Base-by-base conservation (phyloP, 306 rosid genomes). In the Herpetospermum pedunculosum region DNA sequence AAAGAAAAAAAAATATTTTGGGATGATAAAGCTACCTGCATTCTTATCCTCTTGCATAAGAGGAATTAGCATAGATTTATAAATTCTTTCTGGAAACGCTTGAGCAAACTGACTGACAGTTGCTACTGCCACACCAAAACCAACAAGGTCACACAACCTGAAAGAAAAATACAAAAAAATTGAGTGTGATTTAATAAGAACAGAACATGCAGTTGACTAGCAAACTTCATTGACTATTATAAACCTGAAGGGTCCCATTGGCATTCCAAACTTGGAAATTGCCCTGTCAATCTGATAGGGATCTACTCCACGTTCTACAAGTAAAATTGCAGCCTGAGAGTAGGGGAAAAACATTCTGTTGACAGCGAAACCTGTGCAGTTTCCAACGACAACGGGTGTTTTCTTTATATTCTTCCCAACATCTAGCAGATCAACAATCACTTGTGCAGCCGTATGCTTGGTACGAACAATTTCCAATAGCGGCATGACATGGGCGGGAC, bases 221-320 rank as follows among this genome's bases (percentile, higher is more conserved):
- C 48, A 74, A 77, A 38, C 41, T 53, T 32, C 19, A 64, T 76
- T 4, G 23, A 52, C 62, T 73, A 80, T 23, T 74, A 77, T 11
- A 73, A 78, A 94, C 99, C 99, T 94, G 86, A 94, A 94, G 54
- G 99, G 99, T 65, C 99, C 99, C 96, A 94, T 94, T 25, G 99
- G 97, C 97, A 94, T 92, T 63, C 89, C 92, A 34, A 87, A 87
- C 77, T 81, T 91, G 77, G 90, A 84, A 65, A 91, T 80, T 44
- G 75, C 92, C 70, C 57, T 84, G 78, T 91, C 97, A 58, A 94
- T 91, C 73, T 83, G 92, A 85, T 91, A 91, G 75, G 86, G 84
- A 80, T 94, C 95, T 32, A 87, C 75, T 53, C 99, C 99, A 35
- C 23, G 96, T 77, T 94, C 97, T 53, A 86, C 84, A 58, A 94